Evolutionary conservation across 176 grass and related monocot species (phyloP).

Genomic region (Zoysia pacifica): DNA sequence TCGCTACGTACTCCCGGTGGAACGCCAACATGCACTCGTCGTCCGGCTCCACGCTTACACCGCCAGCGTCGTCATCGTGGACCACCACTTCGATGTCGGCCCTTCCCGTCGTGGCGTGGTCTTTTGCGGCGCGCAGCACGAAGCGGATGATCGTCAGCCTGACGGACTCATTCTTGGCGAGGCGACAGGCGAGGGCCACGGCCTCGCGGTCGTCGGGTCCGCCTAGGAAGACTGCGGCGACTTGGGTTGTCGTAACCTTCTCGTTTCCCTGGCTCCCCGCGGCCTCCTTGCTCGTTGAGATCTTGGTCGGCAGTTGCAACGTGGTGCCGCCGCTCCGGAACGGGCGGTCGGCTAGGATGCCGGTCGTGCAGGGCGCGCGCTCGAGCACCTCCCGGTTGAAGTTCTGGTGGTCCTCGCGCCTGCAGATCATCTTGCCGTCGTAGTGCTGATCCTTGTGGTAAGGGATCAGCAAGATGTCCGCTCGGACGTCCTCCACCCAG

Average conservation of each 20-base stretch:
- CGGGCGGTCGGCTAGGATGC: slow-evolving; percentile 46
- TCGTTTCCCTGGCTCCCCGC: slow-evolving; percentile 18
- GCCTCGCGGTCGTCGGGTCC: slow-evolving; percentile 55
- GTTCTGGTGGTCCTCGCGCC: slow-evolving; percentile 24
- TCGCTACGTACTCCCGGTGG: slow-evolving; percentile 38
- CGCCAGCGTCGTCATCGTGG: background rate
- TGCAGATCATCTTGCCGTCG: slow-evolving; percentile 51
- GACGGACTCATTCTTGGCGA: slow-evolving; percentile 36
- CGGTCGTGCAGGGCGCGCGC: slow-evolving; percentile 30
- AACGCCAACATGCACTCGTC: slow-evolving; percentile 40
- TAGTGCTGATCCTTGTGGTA: slow-evolving; percentile 56
- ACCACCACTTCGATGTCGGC: slow-evolving; percentile 10
- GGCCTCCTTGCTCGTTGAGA: background rate
- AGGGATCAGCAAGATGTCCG: slow-evolving; percentile 29
- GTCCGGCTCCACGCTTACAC: background rate
- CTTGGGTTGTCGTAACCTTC: background rate
- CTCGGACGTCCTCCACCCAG: slow-evolving; percentile 32
- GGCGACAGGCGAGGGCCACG: slow-evolving; percentile 38
- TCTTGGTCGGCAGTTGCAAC: slow-evolving; percentile 34
- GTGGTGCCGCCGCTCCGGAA: slow-evolving; percentile 37
- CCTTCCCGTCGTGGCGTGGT: background rate
- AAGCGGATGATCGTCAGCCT: slow-evolving; percentile 31
- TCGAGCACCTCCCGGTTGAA: slow-evolving; percentile 34
- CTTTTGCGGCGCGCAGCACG: background rate
- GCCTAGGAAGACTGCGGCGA: slow-evolving; percentile 50